Conservation (phyloP, 1,284 basidiomycete genomes). For the Heliocybe sulcata region DNA sequence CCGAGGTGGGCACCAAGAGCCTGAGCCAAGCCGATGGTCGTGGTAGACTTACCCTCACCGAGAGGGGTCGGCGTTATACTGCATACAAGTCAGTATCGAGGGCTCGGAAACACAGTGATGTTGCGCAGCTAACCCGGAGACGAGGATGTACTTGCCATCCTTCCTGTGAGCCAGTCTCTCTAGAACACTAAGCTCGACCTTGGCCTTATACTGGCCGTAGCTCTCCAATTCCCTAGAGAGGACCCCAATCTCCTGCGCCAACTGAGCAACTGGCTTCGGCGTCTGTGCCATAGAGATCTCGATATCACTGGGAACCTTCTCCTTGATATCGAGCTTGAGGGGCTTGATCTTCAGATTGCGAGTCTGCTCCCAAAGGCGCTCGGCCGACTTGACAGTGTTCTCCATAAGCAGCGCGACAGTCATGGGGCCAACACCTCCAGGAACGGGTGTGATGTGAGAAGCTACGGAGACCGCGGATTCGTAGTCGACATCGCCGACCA, state of each 20-base stretch:
- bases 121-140: conserved; percentile 91
- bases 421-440: conserved; percentile 98
- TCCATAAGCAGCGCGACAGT: conserved; percentile 98
- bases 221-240: conserved; percentile 85
- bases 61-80: conserved; percentile 97
- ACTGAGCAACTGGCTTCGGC: conserved; percentile 81
- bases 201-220: conserved; percentile 97
- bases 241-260: conserved; percentile 89
- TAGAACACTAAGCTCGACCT: conserved; percentile 88
- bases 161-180: conserved; percentile 82
- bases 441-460: conserved; percentile 93
- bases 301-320: conserved; percentile 93
- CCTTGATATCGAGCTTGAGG: conserved; percentile 70
- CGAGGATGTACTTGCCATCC: conserved; percentile 96
- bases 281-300: conserved; percentile 95
- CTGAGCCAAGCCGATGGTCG: conserved; percentile 96
- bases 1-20: conserved; percentile 93
- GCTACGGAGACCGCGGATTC: conserved; percentile 73
- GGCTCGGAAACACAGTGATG: too few species aligned
- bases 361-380: conserved; percentile 69
- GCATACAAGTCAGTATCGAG: conserved; percentile 6
- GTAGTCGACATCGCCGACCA: conserved; percentile 96
- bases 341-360: conserved; percentile 70
- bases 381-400: conserved; percentile 86
- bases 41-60: conserved; percentile 98